Percentiles rank a stretch among this genome's conserved stretches.
These are phyloP conservation scores for Irpex sp. DNA, from an alignment of 1,284 basidiomycete genomes.

Conservation along the genomic window DNA sequence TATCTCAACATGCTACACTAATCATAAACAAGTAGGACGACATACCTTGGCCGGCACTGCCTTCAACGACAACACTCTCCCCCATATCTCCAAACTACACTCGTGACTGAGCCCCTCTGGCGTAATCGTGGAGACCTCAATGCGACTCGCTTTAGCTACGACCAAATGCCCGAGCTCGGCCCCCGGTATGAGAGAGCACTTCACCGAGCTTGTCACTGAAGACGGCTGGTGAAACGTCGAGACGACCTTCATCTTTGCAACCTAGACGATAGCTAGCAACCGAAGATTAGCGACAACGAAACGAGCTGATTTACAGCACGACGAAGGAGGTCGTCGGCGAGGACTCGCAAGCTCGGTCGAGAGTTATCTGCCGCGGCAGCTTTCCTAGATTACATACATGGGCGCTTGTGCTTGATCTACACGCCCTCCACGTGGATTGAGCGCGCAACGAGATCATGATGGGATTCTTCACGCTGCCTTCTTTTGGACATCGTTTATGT, in stretches of 20 bases:
- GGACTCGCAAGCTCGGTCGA: background rate
- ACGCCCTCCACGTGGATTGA: background rate
- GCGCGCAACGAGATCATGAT: too few relatives aligned
- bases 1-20: slow-evolving; percentile 2
- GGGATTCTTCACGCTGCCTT: too few relatives aligned
- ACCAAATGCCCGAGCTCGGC: slow-evolving; percentile 53
- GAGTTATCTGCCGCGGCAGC: background rate
- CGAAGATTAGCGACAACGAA: too few relatives aligned
- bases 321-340: background rate
- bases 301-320: background rate
- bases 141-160: slow-evolving; percentile 53
- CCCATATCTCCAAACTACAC: slow-evolving; percentile 58
- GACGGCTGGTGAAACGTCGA: slow-evolving; percentile 65
- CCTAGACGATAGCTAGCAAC: background rate
- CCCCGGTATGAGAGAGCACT: slow-evolving; percentile 44
- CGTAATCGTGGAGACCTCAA: slow-evolving; percentile 61
- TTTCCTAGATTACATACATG: background rate
- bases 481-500: too few relatives aligned
- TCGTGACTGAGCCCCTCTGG: slow-evolving; percentile 52
- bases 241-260: slow-evolving; percentile 53
- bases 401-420: background rate
- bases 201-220: slow-evolving; percentile 56
- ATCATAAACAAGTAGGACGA: slow-evolving; percentile 9
- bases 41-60: slow-evolving; percentile 48
- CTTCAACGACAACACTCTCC: slow-evolving; percentile 51